Conservation (phyloP, 2,329 filamentous ascomycete species). For the Cytospora piceicola region DNA sequence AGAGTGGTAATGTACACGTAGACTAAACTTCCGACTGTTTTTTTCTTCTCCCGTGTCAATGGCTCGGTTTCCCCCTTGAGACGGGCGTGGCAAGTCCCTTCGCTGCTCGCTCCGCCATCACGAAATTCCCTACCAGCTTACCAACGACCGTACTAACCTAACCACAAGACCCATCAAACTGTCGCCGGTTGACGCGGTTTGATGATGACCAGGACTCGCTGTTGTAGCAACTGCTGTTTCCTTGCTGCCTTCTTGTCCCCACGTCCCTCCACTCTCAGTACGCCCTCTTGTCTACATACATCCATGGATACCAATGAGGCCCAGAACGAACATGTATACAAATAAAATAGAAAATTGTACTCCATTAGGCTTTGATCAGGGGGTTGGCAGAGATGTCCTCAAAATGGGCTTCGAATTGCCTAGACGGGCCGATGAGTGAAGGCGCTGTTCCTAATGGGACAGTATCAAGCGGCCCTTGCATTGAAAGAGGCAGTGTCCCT, state of each 20-base stretch:
- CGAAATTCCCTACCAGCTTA: background rate
- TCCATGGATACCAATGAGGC: too few species aligned
- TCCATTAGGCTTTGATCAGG: slow-evolving; percentile 14
- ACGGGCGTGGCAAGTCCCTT: background rate
- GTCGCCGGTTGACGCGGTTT: slow-evolving; percentile 6
- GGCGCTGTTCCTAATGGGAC: slow-evolving; percentile 26
- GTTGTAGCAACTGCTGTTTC: background rate
- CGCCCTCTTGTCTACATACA: background rate
- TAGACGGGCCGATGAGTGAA: slow-evolving; percentile 14
- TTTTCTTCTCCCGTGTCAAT: background rate
- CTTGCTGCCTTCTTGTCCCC: slow-evolving; percentile 7
- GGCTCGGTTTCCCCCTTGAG: background rate
- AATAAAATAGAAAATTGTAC: background rate
- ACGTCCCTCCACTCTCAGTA: slow-evolving; percentile 20
- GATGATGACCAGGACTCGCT: background rate
- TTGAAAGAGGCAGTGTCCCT: slow-evolving; percentile 1
- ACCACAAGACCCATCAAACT: background rate
- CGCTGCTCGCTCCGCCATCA: background rate
- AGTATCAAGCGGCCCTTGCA: slow-evolving; percentile 17
- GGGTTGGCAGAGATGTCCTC: slow-evolving; percentile 24
- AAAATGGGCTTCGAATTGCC: slow-evolving; percentile 11
- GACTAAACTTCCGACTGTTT: too few species aligned
- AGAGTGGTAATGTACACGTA: background rate
- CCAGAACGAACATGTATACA: slow-evolving; percentile 13
- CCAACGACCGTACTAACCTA: too few species aligned